Evolutionary conservation across 2,329 filamentous ascomycete species (phyloP).

Genomic region (Phyllosticta capitalensis): DNA sequence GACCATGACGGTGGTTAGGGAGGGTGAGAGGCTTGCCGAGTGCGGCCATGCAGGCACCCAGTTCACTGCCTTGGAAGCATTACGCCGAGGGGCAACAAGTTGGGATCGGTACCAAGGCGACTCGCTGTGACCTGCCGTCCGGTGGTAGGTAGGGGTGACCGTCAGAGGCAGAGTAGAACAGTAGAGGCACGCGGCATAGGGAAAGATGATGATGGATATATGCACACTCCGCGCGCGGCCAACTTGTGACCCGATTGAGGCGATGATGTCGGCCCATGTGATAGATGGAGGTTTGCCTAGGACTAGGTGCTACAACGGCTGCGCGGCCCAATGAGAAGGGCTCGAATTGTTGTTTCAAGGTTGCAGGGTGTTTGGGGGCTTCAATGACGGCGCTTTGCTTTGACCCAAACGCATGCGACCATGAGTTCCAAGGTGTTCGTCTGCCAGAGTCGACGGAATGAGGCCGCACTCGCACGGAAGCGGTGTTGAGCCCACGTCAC

Average conservation of each 20-base stretch:
- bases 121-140: not conserved
- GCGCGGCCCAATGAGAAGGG: not conserved
- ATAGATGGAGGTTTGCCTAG: not conserved
- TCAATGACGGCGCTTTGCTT: not conserved
- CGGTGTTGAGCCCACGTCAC: not conserved
- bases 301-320: not conserved
- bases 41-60: conserved; percentile 31
- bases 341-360: not conserved
- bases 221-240: not conserved
- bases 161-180: not conserved
- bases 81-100: conserved; percentile 7
- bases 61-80: conserved; percentile 10
- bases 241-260: not conserved
- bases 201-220: not conserved
- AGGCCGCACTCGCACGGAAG: not conserved
- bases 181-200: not conserved
- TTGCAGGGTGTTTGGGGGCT: not conserved
- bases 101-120: not conserved
- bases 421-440: not conserved
- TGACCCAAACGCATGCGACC: not conserved
- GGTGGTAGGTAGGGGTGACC: not conserved
- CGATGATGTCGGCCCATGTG: not conserved
- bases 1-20: conserved; percentile 7
- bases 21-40: conserved; percentile 24
- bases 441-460: not conserved